A percentile compares a stretch with the other conserved stretches of the same genome.
Evolutionary conservation across 2,329 filamentous ascomycete species (phyloP).

Genomic region (Diplodia sapinea): DNA sequence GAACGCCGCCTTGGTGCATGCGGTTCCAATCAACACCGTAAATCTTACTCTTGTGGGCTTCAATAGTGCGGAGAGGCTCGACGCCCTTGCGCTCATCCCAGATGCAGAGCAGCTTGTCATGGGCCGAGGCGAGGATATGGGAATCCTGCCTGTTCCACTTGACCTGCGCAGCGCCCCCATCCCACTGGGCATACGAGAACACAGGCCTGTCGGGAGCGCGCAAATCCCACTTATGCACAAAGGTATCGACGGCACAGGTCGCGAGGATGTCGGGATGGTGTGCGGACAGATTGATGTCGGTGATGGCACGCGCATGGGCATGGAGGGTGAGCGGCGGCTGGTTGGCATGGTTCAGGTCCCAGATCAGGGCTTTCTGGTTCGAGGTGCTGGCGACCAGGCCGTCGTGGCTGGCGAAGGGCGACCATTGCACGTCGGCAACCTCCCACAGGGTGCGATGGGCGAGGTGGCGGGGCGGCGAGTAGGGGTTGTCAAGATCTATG

Average conservation of each 20-base stretch:
- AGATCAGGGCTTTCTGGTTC: slow-evolving; percentile 91
- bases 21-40: slow-evolving; percentile 96
- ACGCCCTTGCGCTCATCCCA: slow-evolving; percentile 87
- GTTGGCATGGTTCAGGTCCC: slow-evolving; percentile 72
- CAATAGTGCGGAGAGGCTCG: slow-evolving; percentile 79
- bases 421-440: slow-evolving; percentile 96
- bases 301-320: slow-evolving; percentile 85
- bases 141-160: slow-evolving; percentile 90
- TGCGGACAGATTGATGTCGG: slow-evolving; percentile 94
- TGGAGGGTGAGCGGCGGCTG: slow-evolving; percentile 66
- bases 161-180: slow-evolving; percentile 90
- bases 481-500: slow-evolving; percentile 88
- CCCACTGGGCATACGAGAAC: slow-evolving; percentile 65
- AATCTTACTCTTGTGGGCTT: slow-evolving; percentile 89
- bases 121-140: slow-evolving; percentile 87
- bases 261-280: slow-evolving; percentile 88
- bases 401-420: slow-evolving; percentile 84
- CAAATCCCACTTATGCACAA: slow-evolving; percentile 91
- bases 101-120: slow-evolving; percentile 84
- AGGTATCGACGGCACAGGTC: slow-evolving; percentile 91
- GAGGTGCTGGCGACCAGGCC: slow-evolving; percentile 95
- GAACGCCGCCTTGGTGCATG: slow-evolving; percentile 70
- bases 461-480: slow-evolving; percentile 82
- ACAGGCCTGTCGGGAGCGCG: slow-evolving; percentile 74
- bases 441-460: slow-evolving; percentile 91